Conservation (phyloP, 768 basidiomycete species). For the Leccinum variicolor region DNA sequence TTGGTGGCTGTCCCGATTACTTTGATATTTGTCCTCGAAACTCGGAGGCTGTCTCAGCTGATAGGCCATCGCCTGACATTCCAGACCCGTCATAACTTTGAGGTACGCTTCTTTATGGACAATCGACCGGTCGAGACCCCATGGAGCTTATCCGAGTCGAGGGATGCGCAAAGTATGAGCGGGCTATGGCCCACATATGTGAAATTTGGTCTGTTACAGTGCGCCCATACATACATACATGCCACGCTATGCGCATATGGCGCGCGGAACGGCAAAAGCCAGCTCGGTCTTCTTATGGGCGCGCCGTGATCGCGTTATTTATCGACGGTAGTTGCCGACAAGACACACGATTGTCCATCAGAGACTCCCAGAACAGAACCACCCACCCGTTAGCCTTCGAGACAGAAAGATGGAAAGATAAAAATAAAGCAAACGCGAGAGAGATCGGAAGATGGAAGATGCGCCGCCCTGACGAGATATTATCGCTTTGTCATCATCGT, state of each 20-base stretch:
- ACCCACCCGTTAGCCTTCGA: background rate
- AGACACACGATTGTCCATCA: background rate
- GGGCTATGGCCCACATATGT: background rate
- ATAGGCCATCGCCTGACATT: background rate
- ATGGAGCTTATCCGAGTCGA: constrained; percentile 13
- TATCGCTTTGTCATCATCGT: background rate
- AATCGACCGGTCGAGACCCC: constrained; percentile 10
- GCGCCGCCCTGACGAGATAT: constrained; percentile 1
- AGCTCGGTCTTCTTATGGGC: background rate
- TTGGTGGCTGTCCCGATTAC: background rate
- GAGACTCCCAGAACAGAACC: background rate
- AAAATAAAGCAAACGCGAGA: background rate
- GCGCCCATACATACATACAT: background rate
- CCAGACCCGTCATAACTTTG: background rate
- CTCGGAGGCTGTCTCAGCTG: background rate
- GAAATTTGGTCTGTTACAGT: background rate
- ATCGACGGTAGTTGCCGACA: background rate
- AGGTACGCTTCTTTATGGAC: background rate
- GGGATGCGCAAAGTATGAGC: constrained; percentile 5
- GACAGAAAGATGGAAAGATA: background rate
- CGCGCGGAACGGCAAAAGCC: background rate
- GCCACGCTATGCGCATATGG: background rate
- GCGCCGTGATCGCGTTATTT: background rate
- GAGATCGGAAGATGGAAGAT: background rate
- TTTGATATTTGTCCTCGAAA: background rate